phyloP scores from a whole-genome alignment of 2,329 filamentous ascomycete species.

The Aureobasidium pullulans region DNA sequence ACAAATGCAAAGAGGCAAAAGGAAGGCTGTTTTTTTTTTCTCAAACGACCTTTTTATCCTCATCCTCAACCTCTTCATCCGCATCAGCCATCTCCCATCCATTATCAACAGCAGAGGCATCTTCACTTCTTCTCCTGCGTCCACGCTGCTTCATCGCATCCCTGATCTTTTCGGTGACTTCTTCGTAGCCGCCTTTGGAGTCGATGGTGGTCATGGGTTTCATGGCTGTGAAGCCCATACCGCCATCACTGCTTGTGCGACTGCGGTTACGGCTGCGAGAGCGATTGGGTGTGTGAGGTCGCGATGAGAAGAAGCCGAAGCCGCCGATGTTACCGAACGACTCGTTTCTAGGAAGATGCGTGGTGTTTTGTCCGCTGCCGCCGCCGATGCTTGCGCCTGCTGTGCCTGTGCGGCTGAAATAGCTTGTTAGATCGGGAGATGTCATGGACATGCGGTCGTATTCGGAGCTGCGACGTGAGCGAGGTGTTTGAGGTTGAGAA shows the following conservation, averaged over 20 bases:
- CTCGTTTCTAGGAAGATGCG: constrained; percentile 74
- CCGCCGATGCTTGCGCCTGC: constrained; percentile 26
- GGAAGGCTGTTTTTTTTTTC: background rate
- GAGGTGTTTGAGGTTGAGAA: constrained; percentile 22
- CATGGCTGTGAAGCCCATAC: constrained; percentile 50
- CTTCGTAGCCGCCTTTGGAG: constrained; percentile 64
- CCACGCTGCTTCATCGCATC: constrained; percentile 78
- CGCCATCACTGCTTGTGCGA: constrained; percentile 43
- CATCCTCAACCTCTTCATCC: constrained; percentile 17
- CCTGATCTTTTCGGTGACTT: constrained; percentile 76
- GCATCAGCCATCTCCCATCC: constrained; percentile 21
- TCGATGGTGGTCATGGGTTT: constrained; percentile 62
- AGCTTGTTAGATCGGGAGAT: constrained; percentile 14
- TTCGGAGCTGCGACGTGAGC: constrained; percentile 14
- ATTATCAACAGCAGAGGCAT: constrained; percentile 17
- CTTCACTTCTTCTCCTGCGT: constrained; percentile 47
- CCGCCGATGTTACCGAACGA: constrained; percentile 84
- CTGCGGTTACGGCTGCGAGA: constrained; percentile 63
- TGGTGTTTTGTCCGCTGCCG: constrained; percentile 34
- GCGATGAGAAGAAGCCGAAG: constrained; percentile 83
- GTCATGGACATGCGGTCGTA: constrained; percentile 17
- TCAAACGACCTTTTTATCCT: constrained; percentile 10
- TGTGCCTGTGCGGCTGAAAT: constrained; percentile 15
- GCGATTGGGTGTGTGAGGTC: constrained; percentile 72
- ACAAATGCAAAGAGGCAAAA: background rate